phyloP scores from a whole-genome alignment of 148 eudicot genomes.

The Chenopodium album region DNA sequence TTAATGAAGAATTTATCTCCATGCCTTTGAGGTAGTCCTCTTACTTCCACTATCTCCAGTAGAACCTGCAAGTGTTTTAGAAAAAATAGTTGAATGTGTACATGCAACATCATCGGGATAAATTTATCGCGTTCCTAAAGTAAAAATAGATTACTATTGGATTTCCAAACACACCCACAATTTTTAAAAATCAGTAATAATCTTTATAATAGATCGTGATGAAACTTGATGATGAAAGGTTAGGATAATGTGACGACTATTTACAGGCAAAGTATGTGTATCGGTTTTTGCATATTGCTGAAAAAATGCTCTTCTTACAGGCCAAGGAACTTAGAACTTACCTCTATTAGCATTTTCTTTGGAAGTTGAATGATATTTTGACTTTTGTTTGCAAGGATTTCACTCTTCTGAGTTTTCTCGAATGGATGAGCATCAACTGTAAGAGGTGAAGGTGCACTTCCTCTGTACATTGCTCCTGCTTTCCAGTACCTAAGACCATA shows the following conservation, averaged over 20 bases:
- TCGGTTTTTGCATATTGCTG: too few relatives aligned
- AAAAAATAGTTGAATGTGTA: too few relatives aligned
- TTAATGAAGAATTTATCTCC: background rate
- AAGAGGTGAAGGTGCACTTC: conserved; percentile 60
- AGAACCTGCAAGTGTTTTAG: background rate
- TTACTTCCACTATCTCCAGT: background rate
- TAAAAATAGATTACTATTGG: too few relatives aligned
- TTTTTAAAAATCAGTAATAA: too few relatives aligned
- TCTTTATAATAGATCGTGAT: too few relatives aligned
- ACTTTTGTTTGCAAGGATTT: background rate
- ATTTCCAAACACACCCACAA: too few relatives aligned
- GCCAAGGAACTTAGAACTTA: background rate
- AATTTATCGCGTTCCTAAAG: too few relatives aligned
- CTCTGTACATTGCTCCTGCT: conserved; percentile 85
- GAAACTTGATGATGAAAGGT: too few relatives aligned
- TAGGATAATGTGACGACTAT: too few relatives aligned
- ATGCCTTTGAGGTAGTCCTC: background rate
- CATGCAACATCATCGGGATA: background rate
- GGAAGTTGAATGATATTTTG: background rate
- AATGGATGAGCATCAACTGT: background rate
- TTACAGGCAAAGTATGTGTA: too few relatives aligned
- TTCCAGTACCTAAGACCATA: conserved; percentile 81
- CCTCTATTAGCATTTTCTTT: background rate
- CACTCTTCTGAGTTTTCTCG: background rate
- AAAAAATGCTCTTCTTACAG: too few relatives aligned